Conservation (phyloP, 805 yeast species). For the Alloascoidea hylecoeti region DNA sequence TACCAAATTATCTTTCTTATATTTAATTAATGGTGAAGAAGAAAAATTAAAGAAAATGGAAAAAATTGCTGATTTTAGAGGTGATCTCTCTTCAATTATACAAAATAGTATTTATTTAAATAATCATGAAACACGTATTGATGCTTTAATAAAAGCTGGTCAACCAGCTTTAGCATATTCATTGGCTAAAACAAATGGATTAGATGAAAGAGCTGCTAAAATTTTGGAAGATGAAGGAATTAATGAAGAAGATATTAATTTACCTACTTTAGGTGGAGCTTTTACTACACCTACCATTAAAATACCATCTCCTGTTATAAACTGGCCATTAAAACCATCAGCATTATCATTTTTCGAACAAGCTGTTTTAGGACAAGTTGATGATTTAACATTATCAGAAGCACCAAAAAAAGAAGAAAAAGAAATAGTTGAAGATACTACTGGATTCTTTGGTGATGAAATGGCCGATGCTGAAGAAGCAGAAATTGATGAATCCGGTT, state of each 20-base stretch:
- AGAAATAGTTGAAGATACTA: slow-evolving; percentile 9
- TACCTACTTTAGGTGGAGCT: slow-evolving; percentile 34
- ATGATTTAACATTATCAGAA: slow-evolving; percentile 40
- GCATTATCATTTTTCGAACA: slow-evolving; percentile 73
- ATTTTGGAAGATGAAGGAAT: slow-evolving; percentile 61
- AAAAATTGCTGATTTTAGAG: slow-evolving; percentile 77
- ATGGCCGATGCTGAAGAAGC: slow-evolving; percentile 36
- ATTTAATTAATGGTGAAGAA: slow-evolving; percentile 70
- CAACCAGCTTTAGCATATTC: slow-evolving; percentile 85
- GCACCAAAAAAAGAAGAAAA: slow-evolving; percentile 13
- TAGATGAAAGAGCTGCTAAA: slow-evolving; percentile 58
- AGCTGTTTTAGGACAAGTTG: slow-evolving; percentile 69
- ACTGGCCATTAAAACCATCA: slow-evolving; percentile 78
- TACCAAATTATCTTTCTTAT: slow-evolving; percentile 83
- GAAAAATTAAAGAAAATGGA: slow-evolving; percentile 74
- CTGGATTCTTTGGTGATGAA: slow-evolving; percentile 12
- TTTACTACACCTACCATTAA: slow-evolving; percentile 31
- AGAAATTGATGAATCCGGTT: slow-evolving; percentile 55
- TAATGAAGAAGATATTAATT: slow-evolving; percentile 43
- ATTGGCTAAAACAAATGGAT: slow-evolving; percentile 77
- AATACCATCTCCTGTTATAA: slow-evolving; percentile 26
- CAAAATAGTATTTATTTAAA: slow-evolving; percentile 73
- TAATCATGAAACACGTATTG: slow-evolving; percentile 61
- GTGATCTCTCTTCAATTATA: slow-evolving; percentile 64
- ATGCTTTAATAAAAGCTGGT: slow-evolving; percentile 64